Evolutionary conservation across 2,329 filamentous ascomycete species (phyloP).

Genomic region (Diaporthe caulivora): DNA sequence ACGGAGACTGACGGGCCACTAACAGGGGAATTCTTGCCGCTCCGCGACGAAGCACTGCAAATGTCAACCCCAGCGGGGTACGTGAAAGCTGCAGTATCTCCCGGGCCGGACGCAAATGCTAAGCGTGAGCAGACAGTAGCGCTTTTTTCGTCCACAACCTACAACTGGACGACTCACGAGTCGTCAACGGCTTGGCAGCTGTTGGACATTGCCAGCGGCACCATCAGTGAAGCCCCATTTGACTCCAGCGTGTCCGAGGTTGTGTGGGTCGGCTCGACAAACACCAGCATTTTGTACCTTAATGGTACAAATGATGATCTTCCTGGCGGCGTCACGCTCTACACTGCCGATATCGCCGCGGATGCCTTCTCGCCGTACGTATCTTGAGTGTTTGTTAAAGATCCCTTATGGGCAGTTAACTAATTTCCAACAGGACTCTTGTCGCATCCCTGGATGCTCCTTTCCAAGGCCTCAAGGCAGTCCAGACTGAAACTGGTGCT

Average conservation of each 20-base stretch:
- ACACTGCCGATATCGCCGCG: slow-evolving; percentile 50
- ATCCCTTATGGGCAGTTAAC: neutral
- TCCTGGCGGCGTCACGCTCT: slow-evolving; percentile 54
- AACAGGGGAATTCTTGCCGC: slow-evolving; percentile 13
- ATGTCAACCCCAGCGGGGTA: slow-evolving; percentile 12
- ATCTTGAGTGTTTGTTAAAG: neutral
- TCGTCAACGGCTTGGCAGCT: slow-evolving; percentile 12
- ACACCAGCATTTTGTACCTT: slow-evolving; percentile 60
- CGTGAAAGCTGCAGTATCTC: neutral
- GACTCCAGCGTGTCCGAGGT: slow-evolving; percentile 57
- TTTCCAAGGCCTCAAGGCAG: slow-evolving; percentile 54
- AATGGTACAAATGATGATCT: slow-evolving; percentile 60
- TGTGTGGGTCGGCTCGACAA: slow-evolving; percentile 66
- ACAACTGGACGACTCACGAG: slow-evolving; percentile 10
- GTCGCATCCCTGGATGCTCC: slow-evolving; percentile 53
- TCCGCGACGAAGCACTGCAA: slow-evolving; percentile 22
- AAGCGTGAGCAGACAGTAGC: neutral
- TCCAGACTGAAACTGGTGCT: slow-evolving; percentile 47
- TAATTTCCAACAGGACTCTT: slow-evolving; percentile 43
- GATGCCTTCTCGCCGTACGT: slow-evolving; percentile 38
- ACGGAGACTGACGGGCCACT: neutral
- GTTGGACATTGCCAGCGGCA: slow-evolving; percentile 8
- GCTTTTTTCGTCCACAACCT: slow-evolving; percentile 16
- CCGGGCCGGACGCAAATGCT: neutral
- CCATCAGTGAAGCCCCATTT: slow-evolving; percentile 3